Evolutionary conservation across 768 basidiomycete species (phyloP).

Genomic region (Leucosporidium scottii): DNA sequence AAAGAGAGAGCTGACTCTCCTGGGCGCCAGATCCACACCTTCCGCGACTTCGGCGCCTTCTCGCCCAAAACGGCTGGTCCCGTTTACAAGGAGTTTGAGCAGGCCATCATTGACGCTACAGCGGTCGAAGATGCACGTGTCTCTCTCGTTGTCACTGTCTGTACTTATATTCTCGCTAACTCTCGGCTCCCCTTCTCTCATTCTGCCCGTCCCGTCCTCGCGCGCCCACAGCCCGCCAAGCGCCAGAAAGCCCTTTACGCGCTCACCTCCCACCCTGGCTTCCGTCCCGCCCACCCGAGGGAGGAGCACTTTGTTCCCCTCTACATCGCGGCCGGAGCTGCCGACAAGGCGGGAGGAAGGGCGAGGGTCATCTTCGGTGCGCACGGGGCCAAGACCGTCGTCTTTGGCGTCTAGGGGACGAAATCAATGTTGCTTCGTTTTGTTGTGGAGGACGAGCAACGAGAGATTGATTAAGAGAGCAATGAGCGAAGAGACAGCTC

Average conservation of each 20-base stretch:
- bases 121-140: constrained; percentile 7
- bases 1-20: no score
- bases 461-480: no score
- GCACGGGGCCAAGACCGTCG: constrained; percentile 59
- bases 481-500: no score
- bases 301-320: constrained; percentile 76
- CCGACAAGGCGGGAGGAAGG: constrained; percentile 48
- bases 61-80: constrained; percentile 49
- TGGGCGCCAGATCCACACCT: background rate
- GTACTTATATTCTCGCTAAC: background rate
- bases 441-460: no score
- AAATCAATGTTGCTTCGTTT: no score
- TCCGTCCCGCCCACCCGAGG: constrained; percentile 63
- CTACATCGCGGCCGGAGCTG: constrained; percentile 68
- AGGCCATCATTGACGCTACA: constrained; percentile 55
- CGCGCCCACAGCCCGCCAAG: constrained; percentile 45
- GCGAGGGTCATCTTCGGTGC: constrained; percentile 50
- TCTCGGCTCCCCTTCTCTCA: background rate
- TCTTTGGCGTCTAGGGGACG: constrained; percentile 51
- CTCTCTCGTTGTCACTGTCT: background rate
- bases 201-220: background rate
- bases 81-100: constrained; percentile 54
- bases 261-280: constrained; percentile 56
- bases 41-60: constrained; percentile 51
- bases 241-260: constrained; percentile 55